Conservation (phyloP, 2,329 filamentous ascomycete species). For the Stachybotrys elegans region DNA sequence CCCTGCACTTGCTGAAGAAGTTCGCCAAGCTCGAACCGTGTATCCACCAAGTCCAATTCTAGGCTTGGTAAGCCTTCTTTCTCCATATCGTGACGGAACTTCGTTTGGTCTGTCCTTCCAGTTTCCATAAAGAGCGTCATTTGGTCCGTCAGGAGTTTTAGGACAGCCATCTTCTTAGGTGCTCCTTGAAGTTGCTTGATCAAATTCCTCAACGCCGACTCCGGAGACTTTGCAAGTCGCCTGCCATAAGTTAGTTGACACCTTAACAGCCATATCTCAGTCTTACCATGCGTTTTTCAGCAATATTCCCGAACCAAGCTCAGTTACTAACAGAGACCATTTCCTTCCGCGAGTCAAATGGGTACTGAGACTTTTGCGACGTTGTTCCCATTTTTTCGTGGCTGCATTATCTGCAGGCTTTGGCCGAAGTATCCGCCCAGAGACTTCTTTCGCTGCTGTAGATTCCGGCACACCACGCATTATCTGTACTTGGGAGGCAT, state of each 20-base stretch:
- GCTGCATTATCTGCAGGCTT: slow-evolving; percentile 3
- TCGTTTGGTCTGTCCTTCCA: slow-evolving; percentile 2
- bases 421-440: background rate
- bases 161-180: slow-evolving; percentile 4
- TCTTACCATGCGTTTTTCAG: slow-evolving; percentile 6
- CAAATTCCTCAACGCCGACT: slow-evolving; percentile 1
- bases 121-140: slow-evolving; percentile 4
- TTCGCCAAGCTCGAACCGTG: background rate
- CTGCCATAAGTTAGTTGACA: slow-evolving; percentile 2
- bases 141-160: slow-evolving; percentile 5
- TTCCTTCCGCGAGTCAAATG: slow-evolving; percentile 6
- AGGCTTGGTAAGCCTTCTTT: background rate
- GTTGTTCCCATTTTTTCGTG: background rate
- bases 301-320: slow-evolving; percentile 6
- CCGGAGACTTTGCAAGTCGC: slow-evolving; percentile 6
- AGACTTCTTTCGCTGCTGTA: background rate
- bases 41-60: background rate
- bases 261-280: background rate
- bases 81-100: slow-evolving; percentile 2
- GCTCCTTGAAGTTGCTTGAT: slow-evolving; percentile 4
- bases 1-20: slow-evolving; percentile 3
- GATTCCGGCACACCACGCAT: background rate
- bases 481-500: slow-evolving; percentile 2
- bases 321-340: slow-evolving; percentile 4
- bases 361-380: slow-evolving; percentile 3